Conservation (phyloP, 805 yeast species). For the Saturnispora bothae region DNA sequence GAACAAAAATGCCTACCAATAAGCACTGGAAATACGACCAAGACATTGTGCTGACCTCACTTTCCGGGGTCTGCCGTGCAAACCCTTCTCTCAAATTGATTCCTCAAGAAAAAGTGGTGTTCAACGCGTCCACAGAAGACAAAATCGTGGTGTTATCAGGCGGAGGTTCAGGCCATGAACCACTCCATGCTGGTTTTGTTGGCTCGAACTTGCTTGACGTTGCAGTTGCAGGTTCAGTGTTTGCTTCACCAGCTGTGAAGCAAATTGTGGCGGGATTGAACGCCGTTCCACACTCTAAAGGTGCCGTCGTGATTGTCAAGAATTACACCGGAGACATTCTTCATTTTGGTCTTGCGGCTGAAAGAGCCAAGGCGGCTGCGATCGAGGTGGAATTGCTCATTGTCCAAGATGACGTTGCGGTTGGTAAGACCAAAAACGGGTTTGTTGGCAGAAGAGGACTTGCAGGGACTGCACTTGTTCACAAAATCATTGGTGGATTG, state of each 20-base stretch:
- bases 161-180: slow-evolving; percentile 96
- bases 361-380: slow-evolving; percentile 74
- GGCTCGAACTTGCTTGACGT: slow-evolving; percentile 76
- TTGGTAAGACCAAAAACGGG: slow-evolving; percentile 81
- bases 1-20: slow-evolving; percentile 9
- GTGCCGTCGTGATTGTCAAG: slow-evolving; percentile 72
- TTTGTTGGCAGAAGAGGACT: slow-evolving; percentile 91
- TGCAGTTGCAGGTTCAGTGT: slow-evolving; percentile 85
- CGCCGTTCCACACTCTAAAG: slow-evolving; percentile 44
- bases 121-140: slow-evolving; percentile 26
- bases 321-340: slow-evolving; percentile 92
- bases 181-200: slow-evolving; percentile 84
- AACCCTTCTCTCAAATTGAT: slow-evolving; percentile 47
- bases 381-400: slow-evolving; percentile 59
- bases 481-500: slow-evolving; percentile 71
- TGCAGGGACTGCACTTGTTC: slow-evolving; percentile 84
- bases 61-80: slow-evolving; percentile 17
- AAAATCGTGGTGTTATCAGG: slow-evolving; percentile 75
- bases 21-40: slow-evolving; percentile 12
- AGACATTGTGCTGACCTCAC: slow-evolving; percentile 9
- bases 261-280: slow-evolving; percentile 69
- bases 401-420: slow-evolving; percentile 90
- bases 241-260: slow-evolving; percentile 83
- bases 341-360: slow-evolving; percentile 88
- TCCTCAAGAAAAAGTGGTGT: slow-evolving; percentile 47